A percentile compares a stretch with the other conserved stretches of the same genome.
Evolutionary conservation across 352 stramenopile genomes (phyloP).

Genomic region (Aphanomyces invadans): DNA sequence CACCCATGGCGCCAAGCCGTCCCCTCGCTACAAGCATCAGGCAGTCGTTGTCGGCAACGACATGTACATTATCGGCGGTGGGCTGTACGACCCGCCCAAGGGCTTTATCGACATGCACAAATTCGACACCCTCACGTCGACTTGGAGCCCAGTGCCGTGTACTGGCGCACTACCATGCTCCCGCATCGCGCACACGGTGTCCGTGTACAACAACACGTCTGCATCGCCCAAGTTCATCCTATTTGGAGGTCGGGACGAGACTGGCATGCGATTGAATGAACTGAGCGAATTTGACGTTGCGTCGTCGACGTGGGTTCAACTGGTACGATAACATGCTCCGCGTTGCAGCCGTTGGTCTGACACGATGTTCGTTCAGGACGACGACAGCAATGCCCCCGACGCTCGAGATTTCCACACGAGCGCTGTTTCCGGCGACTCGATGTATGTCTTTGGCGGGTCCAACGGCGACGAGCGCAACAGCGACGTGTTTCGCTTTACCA

Average conservation of each 20-base stretch:
- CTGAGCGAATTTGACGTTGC: not conserved
- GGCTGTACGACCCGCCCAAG: conserved; percentile 74
- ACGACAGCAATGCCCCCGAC: conserved; percentile 59
- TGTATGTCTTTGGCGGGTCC: conserved; percentile 77
- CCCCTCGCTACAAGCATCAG: conserved; percentile 79
- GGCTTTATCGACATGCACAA: conserved; percentile 72
- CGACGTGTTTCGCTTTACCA: conserved; percentile 62
- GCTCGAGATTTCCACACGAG: conserved; percentile 75
- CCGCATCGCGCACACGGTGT: conserved; percentile 72
- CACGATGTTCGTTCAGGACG: conserved; percentile 41
- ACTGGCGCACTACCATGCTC: conserved; percentile 56
- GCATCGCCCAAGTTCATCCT: conserved; percentile 37
- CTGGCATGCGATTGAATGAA: conserved; percentile 27
- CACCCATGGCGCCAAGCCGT: conserved; percentile 50
- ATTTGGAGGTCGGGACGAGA: conserved; percentile 73
- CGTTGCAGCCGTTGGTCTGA: conserved; percentile 30
- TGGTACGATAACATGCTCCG: conserved; percentile 30
- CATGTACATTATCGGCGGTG: conserved; percentile 75
- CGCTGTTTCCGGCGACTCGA: conserved; percentile 59
- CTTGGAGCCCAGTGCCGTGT: conserved; percentile 54
- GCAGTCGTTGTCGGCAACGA: conserved; percentile 51
- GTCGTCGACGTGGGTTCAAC: not conserved
- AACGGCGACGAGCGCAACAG: conserved; percentile 81
- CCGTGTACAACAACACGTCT: conserved; percentile 33
- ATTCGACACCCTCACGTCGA: conserved; percentile 62